phyloP scores from a whole-genome alignment of 108 stramenopile genomes.

The Fragilaria crotonensis region DNA sequence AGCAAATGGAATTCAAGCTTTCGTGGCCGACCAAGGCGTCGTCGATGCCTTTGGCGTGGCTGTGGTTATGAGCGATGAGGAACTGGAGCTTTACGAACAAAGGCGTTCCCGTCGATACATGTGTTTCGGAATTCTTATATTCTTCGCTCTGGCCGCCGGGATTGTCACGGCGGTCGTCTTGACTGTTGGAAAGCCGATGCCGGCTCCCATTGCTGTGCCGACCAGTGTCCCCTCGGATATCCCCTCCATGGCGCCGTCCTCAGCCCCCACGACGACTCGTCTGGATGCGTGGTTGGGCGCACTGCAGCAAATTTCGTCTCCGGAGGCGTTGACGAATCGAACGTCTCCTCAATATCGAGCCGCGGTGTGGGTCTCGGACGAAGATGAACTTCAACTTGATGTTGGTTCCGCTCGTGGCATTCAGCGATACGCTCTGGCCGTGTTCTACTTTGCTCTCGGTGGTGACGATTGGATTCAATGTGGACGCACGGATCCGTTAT shows the following conservation, averaged over 20 bases:
- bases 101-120: conserved; percentile 5
- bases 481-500: neutral
- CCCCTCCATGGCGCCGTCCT: conserved; percentile 8
- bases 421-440: conserved; percentile 13
- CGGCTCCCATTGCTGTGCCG: conserved; percentile 1
- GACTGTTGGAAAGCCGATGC: neutral
- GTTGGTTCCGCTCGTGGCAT: neutral
- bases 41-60: conserved; percentile 8
- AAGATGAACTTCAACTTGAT: conserved; percentile 1
- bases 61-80: conserved; percentile 12
- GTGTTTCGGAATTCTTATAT: conserved; percentile 7
- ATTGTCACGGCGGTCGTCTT: conserved; percentile 18
- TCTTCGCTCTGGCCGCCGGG: conserved; percentile 9
- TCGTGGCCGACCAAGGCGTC: conserved; percentile 12
- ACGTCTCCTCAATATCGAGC: conserved; percentile 7
- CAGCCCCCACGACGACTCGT: conserved; percentile 12
- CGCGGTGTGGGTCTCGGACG: neutral
- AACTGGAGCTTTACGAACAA: conserved; percentile 12
- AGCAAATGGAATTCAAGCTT: conserved; percentile 12
- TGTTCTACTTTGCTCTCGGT: conserved; percentile 26
- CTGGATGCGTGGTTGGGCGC: conserved; percentile 7
- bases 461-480: conserved; percentile 27
- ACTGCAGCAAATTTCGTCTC: neutral
- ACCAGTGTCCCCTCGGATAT: conserved; percentile 5
- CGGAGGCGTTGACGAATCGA: neutral